A percentile compares a stretch with the other conserved stretches of the same genome.
phyloP scores from a whole-genome alignment of 208 protist species.

The Porcisia deanei region DNA sequence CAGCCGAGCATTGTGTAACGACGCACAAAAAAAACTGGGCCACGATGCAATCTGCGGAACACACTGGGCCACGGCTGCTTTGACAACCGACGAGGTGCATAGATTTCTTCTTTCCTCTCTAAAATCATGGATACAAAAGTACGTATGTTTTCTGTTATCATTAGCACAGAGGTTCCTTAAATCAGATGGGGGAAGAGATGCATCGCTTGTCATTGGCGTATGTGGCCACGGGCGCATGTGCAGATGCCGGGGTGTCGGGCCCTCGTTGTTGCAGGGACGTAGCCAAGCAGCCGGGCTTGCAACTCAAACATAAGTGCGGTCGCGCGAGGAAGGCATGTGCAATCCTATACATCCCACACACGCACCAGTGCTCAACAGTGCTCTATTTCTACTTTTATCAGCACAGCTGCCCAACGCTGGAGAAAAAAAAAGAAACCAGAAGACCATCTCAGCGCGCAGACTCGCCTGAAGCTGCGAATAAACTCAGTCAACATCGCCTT shows the following conservation, averaged over 20 bases:
- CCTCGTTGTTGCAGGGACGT: background rate
- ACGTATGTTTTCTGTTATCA: slow-evolving; percentile 4
- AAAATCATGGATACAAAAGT: background rate
- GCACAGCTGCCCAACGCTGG: background rate
- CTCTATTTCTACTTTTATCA: background rate
- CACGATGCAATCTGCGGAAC: background rate
- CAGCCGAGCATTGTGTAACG: background rate
- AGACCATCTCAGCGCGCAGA: background rate
- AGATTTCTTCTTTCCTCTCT: slow-evolving; percentile 16
- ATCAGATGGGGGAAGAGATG: background rate
- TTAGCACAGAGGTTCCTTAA: slow-evolving; percentile 6
- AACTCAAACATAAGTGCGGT: no score
- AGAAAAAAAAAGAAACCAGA: slow-evolving; percentile 3
- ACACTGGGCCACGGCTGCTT: background rate
- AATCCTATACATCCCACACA: background rate
- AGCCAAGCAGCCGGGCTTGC: background rate
- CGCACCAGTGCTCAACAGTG: background rate
- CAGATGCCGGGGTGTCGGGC: background rate
- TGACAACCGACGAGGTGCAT: background rate
- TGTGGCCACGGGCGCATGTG: background rate
- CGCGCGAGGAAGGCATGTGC: background rate
- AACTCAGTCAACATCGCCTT: background rate
- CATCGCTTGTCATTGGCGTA: background rate
- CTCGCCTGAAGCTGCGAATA: background rate
- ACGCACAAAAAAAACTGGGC: background rate